A percentile compares a stretch with the other conserved stretches of the same genome.
Conservation (phyloP, 2,329 filamentous ascomycete species). For the Aureobasidium lini region DNA sequence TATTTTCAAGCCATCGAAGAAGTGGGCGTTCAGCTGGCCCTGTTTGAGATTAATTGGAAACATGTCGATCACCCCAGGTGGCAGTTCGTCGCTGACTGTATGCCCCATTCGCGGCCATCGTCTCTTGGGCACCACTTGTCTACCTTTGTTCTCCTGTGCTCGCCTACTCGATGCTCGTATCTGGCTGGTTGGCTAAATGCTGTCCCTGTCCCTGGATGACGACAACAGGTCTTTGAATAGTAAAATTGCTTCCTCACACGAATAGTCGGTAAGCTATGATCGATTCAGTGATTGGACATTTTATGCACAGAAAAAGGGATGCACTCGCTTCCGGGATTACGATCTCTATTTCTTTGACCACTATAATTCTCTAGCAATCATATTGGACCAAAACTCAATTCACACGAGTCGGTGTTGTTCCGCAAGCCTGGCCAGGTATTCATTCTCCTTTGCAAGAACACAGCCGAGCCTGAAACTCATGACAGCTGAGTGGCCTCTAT, state of each 20-base stretch:
- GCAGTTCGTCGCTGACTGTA: background rate
- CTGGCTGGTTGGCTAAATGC: background rate
- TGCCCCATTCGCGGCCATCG: background rate
- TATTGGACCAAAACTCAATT: background rate
- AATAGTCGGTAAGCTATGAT: background rate
- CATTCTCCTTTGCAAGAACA: background rate
- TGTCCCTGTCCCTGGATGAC: background rate
- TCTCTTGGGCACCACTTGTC: background rate
- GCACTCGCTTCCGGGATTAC: background rate
- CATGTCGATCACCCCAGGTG: slow-evolving; percentile 8
- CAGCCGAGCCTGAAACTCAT: background rate
- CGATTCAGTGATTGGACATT: background rate
- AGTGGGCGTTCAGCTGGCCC: background rate
- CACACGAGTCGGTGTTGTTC: background rate
- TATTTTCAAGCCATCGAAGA: background rate
- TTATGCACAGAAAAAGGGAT: background rate
- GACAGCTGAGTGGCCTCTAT: background rate
- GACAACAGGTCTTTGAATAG: background rate
- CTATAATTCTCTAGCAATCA: background rate
- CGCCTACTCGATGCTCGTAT: background rate
- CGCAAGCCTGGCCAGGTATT: background rate
- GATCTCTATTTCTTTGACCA: background rate
- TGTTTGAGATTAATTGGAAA: slow-evolving; percentile 10
- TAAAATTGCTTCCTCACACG: background rate
- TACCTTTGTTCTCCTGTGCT: background rate